Evolutionary conservation across 352 stramenopile species (phyloP).

Genomic region (Phytophthora fragariaefolia): DNA sequence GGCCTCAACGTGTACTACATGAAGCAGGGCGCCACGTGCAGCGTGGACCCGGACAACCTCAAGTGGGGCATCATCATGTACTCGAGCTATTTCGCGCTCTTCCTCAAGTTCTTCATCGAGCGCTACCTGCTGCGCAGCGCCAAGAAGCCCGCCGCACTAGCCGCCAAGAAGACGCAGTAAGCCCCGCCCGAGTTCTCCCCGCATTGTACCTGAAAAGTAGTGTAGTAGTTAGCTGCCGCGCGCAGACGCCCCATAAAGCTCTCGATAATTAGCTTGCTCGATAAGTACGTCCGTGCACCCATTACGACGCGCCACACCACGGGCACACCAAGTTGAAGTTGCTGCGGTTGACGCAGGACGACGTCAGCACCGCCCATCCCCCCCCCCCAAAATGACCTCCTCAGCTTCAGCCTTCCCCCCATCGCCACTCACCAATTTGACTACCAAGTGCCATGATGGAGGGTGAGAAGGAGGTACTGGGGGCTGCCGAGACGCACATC

Average conservation of each 20-base stretch:
- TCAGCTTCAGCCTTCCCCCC: neutral
- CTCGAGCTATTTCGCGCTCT: slow-evolving; percentile 94
- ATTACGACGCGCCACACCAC: too few relatives aligned
- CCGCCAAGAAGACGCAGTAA: slow-evolving; percentile 53
- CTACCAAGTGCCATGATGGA: slow-evolving; percentile 9
- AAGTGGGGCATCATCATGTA: slow-evolving; percentile 94
- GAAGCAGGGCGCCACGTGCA: slow-evolving; percentile 67
- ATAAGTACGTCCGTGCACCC: neutral
- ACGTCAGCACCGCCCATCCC: neutral
- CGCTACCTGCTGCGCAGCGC: slow-evolving; percentile 75
- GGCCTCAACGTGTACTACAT: slow-evolving; percentile 83
- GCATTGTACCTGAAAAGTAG: slow-evolving; percentile 41
- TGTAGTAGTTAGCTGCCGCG: slow-evolving; percentile 23
- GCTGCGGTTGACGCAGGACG: neutral
- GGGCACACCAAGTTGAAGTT: slow-evolving; percentile 4
- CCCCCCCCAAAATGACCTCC: neutral
- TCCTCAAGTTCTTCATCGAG: slow-evolving; percentile 93
- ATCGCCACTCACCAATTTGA: neutral
- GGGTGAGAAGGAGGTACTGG: slow-evolving; percentile 27
- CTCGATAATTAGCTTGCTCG: slow-evolving; percentile 30
- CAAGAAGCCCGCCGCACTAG: slow-evolving; percentile 39
- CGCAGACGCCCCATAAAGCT: slow-evolving; percentile 6
- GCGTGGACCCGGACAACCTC: slow-evolving; percentile 85
- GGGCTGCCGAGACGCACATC: slow-evolving; percentile 41
- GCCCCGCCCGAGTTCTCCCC: slow-evolving; percentile 22